Percentiles rank a stretch among this genome's conserved stretches.
Evolutionary conservation across 1,284 basidiomycete genomes (phyloP).

Genomic region (Bjerkandera adusta): DNA sequence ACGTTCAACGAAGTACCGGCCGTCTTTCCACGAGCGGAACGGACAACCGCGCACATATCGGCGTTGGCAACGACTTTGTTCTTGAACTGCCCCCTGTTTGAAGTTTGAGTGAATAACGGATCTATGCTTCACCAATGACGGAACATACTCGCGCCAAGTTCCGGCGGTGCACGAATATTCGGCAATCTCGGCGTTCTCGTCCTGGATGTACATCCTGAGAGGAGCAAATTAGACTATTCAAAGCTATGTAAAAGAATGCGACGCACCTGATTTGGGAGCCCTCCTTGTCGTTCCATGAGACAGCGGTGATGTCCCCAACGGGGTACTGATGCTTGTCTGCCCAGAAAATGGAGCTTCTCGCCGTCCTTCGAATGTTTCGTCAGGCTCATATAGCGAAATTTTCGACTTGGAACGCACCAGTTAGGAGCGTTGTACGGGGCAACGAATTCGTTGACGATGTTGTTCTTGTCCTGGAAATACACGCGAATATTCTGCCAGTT

Average conservation of each 20-base stretch:
- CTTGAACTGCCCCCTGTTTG: constrained; percentile 2
- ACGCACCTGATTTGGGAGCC: constrained; percentile 5
- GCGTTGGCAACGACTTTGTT: constrained; percentile 1
- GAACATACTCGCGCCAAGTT: background rate
- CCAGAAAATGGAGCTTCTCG: background rate
- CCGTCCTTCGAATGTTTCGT: background rate
- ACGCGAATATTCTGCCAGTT: constrained; percentile 6
- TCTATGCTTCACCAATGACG: background rate
- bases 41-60: constrained; percentile 6
- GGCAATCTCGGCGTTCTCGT: constrained; percentile 1
- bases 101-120: background rate
- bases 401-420: background rate
- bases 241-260: background rate
- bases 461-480: constrained; percentile 6
- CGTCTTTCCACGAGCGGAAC: background rate
- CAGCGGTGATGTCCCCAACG: constrained; percentile 7
- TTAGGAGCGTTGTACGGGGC: background rate
- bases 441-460: constrained; percentile 1
- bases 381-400: background rate
- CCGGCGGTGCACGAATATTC: background rate
- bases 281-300: background rate
- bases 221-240: background rate
- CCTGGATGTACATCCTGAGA: constrained; percentile 4
- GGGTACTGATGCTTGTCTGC: background rate
- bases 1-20: background rate